Percentiles rank a stretch among this genome's conserved stretches.
Evolutionary conservation across 192 early-diverging fungal genomes (phyloP).

Genomic region (Coemansia sp.): DNA sequence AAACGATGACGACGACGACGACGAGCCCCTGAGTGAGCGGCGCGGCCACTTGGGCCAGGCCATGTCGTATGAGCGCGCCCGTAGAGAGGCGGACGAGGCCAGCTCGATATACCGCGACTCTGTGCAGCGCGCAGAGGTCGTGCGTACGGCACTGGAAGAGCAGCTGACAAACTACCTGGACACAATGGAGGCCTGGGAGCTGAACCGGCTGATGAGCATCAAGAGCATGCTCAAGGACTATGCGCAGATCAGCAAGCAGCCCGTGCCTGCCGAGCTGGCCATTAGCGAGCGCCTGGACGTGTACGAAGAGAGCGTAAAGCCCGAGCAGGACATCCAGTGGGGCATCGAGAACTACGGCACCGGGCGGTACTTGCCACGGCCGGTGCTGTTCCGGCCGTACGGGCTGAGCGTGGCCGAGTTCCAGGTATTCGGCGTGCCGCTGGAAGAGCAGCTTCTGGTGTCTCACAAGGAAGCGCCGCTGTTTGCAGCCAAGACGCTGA

Average conservation of each 20-base stretch:
- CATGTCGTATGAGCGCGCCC: conserved; percentile 53
- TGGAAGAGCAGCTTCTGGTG: conserved; percentile 64
- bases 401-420: conserved; percentile 68
- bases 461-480: conserved; percentile 61
- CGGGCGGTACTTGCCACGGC: conserved; percentile 65
- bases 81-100: conserved; percentile 63
- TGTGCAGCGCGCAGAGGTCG: conserved; percentile 62
- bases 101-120: conserved; percentile 64
- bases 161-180: conserved; percentile 56
- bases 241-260: conserved; percentile 34
- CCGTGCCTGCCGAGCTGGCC: conserved; percentile 38
- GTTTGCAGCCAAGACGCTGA: conserved; percentile 60
- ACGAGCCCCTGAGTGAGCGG: conserved; percentile 45
- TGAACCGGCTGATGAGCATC: conserved; percentile 53
- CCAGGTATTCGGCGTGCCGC: conserved; percentile 74
- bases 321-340: conserved; percentile 74
- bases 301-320: conserved; percentile 72
- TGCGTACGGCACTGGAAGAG: conserved; percentile 69
- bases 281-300: conserved; percentile 56
- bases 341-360: conserved; percentile 73
- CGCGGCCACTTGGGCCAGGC: conserved; percentile 24
- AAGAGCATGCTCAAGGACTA: conserved; percentile 48
- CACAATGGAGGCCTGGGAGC: conserved; percentile 55
- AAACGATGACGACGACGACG: conserved; percentile 44
- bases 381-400: conserved; percentile 68